Evolutionary conservation across 345 rosid species (phyloP).

Genomic region (Lepidium didymum): DNA sequence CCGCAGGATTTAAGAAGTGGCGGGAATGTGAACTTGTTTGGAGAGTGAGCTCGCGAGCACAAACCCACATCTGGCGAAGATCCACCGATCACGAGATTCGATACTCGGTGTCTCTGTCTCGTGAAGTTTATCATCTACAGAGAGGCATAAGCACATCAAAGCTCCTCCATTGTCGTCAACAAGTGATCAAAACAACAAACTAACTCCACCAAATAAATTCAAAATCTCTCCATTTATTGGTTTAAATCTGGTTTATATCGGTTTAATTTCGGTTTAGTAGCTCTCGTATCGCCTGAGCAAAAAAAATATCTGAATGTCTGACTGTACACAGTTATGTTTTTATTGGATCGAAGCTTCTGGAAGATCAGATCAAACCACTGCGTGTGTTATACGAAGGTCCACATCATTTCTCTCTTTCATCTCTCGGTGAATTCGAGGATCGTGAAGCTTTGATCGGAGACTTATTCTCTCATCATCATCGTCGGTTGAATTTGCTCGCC

Average conservation of each 20-base stretch:
- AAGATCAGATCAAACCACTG: conserved; percentile 10
- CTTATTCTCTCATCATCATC: conserved; percentile 3
- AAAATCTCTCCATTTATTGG: not conserved
- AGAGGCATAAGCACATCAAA: not conserved
- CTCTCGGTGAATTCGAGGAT: conserved; percentile 19
- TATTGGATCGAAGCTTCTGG: conserved; percentile 21
- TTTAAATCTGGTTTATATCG: not conserved
- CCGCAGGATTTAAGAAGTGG: conserved; percentile 62
- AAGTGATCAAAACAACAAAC: not conserved
- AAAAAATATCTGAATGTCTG: conserved; percentile 9
- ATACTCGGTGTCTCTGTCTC: conserved; percentile 33
- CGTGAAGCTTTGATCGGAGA: conserved; percentile 5
- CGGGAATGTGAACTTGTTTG: conserved; percentile 52
- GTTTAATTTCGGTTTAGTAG: conserved; percentile 8
- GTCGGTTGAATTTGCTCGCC: not conserved
- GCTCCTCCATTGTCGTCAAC: conserved; percentile 3
- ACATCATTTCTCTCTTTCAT: conserved; percentile 6
- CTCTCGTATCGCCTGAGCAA: conserved; percentile 1
- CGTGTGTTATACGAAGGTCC: conserved; percentile 18
- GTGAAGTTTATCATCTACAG: conserved; percentile 13
- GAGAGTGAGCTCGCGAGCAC: conserved; percentile 18
- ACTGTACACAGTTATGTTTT: conserved; percentile 11
- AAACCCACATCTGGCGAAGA: conserved; percentile 32
- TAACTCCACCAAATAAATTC: not conserved
- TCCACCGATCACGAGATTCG: conserved; percentile 32